phyloP scores from a whole-genome alignment of 805 yeast species.

The Saccharomyces kudriavzevii region DNA sequence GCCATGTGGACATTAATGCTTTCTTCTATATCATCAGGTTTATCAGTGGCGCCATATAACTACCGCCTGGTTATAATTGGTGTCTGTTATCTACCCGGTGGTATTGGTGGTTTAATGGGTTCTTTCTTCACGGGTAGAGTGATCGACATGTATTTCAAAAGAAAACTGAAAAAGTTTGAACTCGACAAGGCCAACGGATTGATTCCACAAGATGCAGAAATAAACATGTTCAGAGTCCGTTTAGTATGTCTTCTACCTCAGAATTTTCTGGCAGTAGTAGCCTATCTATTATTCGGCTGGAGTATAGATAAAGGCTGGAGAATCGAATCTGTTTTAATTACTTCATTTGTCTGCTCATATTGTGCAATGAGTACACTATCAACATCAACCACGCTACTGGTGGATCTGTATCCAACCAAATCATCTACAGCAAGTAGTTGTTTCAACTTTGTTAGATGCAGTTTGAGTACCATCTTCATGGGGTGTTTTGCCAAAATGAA shows the following conservation, averaged over 20 bases:
- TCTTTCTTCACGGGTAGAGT: constrained; percentile 50
- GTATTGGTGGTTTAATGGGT: constrained; percentile 58
- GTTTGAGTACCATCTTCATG: constrained; percentile 56
- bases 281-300: constrained; percentile 64
- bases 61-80: constrained; percentile 54
- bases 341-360: constrained; percentile 49
- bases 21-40: constrained; percentile 51
- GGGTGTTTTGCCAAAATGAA: constrained; percentile 63
- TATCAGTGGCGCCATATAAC: constrained; percentile 40
- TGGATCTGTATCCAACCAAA: constrained; percentile 62
- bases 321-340: constrained; percentile 48
- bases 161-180: constrained; percentile 20
- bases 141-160: constrained; percentile 43
- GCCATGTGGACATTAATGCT: constrained; percentile 64
- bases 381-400: constrained; percentile 54
- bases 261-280: constrained; percentile 32
- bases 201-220: constrained; percentile 27
- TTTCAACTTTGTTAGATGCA: constrained; percentile 64
- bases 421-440: constrained; percentile 70
- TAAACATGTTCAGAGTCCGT: constrained; percentile 49
- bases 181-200: constrained; percentile 18
- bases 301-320: constrained; percentile 43
- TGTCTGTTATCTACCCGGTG: constrained; percentile 64
- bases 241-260: constrained; percentile 41
- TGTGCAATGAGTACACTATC: constrained; percentile 50